Evolutionary conservation across 2,329 filamentous ascomycete genomes (phyloP), one percentile per base, ranked within the genome.

Genomic region (Beauveria varroae): DNA sequence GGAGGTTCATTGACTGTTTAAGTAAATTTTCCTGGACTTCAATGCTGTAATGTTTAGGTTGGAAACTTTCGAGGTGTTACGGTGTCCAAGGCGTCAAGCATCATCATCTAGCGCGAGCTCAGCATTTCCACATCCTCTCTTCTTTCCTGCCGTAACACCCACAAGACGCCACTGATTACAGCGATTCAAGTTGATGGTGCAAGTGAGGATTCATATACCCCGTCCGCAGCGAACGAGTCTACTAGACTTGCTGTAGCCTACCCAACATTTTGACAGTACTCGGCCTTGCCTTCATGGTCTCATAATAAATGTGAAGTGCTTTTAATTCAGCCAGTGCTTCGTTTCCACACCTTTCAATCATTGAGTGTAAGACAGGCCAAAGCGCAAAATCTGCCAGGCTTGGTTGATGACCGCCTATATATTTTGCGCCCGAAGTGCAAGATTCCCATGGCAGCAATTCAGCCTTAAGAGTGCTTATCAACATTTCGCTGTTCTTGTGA

Each of bases 311-410:
- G 20, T 64, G 66, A 50, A 81, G 66, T 6, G 65, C 65, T 18
- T 64, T 64, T 16, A 72, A 62, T 1, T 72, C 70, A 5, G 66
- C 65, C 6, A 80, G 66, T 0, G 65, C 65, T 1, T 69, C 71
- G 4, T 67, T 47, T 1, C 72, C 75, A 60, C 69, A 69, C 22
- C 72, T 70, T 16, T 70, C 63, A 9, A 75, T 68, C 22, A 84
- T 73, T 37, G 75, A 74, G 62, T 83, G 71, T 62, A 87, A 65
- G 16, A 84, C 74, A 1, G 84, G 83, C 80, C 81, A 85, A 3
- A 85, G 68, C 0, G 81, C 81, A 67, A 79, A 86, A 68, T 87
- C 84, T 0, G 79, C 78, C 2, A 86, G 67, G 2, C 75, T 73
- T 0, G 78, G 66, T 0, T 62, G 64, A 3, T 68, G 61, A 0